Evolutionary conservation across 2,329 filamentous ascomycete species (phyloP).

Genomic region (Arachnopeziza araneosa): DNA sequence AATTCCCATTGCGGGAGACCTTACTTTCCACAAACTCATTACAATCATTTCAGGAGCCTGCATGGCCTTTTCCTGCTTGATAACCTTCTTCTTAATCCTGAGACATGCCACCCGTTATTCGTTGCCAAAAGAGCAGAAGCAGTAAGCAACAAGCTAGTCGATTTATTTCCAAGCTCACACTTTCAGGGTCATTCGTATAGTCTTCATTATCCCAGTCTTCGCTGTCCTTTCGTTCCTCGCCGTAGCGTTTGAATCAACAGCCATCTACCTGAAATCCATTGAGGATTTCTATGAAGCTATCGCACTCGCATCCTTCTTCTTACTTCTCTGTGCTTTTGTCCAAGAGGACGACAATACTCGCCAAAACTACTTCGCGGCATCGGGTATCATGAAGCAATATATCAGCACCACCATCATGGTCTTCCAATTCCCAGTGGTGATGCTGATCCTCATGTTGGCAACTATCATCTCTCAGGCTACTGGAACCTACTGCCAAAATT

Average conservation of each 20-base stretch:
- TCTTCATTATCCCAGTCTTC: slow-evolving; percentile 37
- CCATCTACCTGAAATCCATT: slow-evolving; percentile 37
- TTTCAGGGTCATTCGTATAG: slow-evolving; percentile 35
- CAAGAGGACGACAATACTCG: slow-evolving; percentile 31
- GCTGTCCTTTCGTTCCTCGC: slow-evolving; percentile 36
- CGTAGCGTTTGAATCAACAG: slow-evolving; percentile 33
- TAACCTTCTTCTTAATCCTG: slow-evolving; percentile 12
- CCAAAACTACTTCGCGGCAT: slow-evolving; percentile 33
- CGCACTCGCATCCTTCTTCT: slow-evolving; percentile 39
- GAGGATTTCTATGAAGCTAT: slow-evolving; percentile 36
- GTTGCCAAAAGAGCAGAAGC: slow-evolving; percentile 13
- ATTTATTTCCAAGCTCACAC: not conserved
- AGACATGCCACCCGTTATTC: slow-evolving; percentile 12
- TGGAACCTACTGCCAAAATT: slow-evolving; percentile 29
- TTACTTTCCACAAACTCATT: slow-evolving; percentile 11
- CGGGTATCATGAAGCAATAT: slow-evolving; percentile 14
- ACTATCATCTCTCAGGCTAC: slow-evolving; percentile 30
- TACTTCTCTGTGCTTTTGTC: slow-evolving; percentile 39
- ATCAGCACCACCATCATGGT: slow-evolving; percentile 22
- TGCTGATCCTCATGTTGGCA: slow-evolving; percentile 25
- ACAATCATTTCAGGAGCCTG: slow-evolving; percentile 9
- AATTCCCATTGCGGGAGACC: slow-evolving; percentile 1
- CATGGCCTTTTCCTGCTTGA: slow-evolving; percentile 5
- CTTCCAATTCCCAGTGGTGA: slow-evolving; percentile 37
- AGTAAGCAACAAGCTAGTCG: not conserved